Evolutionary conservation across 768 basidiomycete species (phyloP).

Genomic region (Russula dissimulans): DNA sequence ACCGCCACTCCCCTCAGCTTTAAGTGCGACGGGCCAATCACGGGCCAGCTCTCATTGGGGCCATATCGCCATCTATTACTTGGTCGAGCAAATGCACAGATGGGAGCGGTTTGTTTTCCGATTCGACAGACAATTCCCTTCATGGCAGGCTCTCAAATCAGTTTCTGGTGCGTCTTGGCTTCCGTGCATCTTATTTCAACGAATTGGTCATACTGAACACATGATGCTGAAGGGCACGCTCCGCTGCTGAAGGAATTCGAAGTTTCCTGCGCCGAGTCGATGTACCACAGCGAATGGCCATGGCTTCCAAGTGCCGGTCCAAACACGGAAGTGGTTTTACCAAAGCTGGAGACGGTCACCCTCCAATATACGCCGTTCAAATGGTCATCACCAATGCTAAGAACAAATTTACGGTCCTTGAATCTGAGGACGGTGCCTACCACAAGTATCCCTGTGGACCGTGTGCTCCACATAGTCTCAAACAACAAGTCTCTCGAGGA

Average conservation of each 20-base stretch:
- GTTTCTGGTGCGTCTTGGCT: constrained; percentile 46
- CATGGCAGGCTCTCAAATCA: constrained; percentile 62
- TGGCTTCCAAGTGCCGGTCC: constrained; percentile 56
- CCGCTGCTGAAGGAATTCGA: constrained; percentile 70
- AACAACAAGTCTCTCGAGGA: constrained; percentile 48
- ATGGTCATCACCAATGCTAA: constrained; percentile 68
- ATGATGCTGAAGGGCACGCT: constrained; percentile 44
- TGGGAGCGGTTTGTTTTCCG: constrained; percentile 78
- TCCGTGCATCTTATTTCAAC: not conserved
- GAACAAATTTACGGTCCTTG: constrained; percentile 45
- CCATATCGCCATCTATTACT: constrained; percentile 68
- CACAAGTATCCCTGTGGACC: constrained; percentile 54
- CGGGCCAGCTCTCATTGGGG: constrained; percentile 62
- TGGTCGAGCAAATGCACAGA: constrained; percentile 71
- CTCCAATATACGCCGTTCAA: constrained; percentile 68
- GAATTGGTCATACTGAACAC: constrained; percentile 6
- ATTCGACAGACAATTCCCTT: constrained; percentile 69
- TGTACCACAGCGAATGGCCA: constrained; percentile 49
- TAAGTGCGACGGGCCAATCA: constrained; percentile 24
- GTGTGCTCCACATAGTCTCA: constrained; percentile 54
- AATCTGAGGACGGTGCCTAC: constrained; percentile 59
- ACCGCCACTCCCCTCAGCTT: constrained; percentile 19
- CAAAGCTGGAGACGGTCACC: constrained; percentile 47
- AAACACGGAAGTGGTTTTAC: constrained; percentile 30
- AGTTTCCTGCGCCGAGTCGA: constrained; percentile 61